Evolutionary conservation across 768 basidiomycete species (phyloP).

Genomic region (Serendipita sp.): DNA sequence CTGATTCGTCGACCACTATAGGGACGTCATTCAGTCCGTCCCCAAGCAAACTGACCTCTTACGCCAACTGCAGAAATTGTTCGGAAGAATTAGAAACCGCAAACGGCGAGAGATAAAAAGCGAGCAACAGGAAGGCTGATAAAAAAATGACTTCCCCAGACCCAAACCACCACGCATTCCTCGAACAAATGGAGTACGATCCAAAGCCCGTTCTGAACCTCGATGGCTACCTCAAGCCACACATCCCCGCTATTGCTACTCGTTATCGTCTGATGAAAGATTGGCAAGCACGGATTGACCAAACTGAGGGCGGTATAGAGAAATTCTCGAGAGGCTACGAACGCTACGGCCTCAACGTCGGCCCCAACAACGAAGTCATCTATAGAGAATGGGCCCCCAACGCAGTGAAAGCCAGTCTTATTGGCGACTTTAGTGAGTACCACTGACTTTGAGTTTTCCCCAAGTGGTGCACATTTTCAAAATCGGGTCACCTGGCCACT

Average conservation of each 20-base stretch:
- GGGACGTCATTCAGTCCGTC: no score
- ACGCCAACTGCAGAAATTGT: no score
- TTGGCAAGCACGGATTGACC: constrained; percentile 62
- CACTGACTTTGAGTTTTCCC: neutral
- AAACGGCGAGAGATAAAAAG: no score
- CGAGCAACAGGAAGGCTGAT: no score
- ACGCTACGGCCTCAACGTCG: constrained; percentile 54
- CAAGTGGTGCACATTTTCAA: neutral
- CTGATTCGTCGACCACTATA: no score
- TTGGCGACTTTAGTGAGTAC: constrained; percentile 90
- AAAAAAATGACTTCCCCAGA: neutral
- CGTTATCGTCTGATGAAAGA: constrained; percentile 51
- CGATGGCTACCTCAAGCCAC: constrained; percentile 62
- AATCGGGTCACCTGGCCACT: neutral
- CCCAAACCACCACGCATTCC: neutral
- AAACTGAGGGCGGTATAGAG: constrained; percentile 72
- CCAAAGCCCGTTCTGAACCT: constrained; percentile 40
- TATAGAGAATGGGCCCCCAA: constrained; percentile 98
- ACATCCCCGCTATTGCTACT: constrained; percentile 49
- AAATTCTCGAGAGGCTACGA: constrained; percentile 66
- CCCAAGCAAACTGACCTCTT: no score
- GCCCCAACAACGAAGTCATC: constrained; percentile 44
- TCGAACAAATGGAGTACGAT: constrained; percentile 22
- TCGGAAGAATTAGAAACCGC: no score
- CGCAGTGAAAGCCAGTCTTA: constrained; percentile 62